phyloP scores from a whole-genome alignment of 768 basidiomycete species.

The Dentipellis sp. region DNA sequence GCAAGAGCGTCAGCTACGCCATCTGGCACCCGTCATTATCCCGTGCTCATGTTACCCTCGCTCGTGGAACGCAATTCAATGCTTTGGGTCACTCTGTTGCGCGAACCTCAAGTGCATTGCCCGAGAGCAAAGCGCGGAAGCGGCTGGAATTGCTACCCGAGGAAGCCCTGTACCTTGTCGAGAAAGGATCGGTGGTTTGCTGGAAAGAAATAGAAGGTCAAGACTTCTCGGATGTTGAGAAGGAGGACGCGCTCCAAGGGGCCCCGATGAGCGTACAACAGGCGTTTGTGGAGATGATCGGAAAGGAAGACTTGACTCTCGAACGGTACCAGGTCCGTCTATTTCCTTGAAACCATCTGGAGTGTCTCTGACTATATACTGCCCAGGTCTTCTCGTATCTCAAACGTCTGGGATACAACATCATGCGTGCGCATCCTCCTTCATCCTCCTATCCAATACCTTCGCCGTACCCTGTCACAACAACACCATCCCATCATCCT shows the following conservation, averaged over 20 bases:
- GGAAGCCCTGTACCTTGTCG: conserved; percentile 89
- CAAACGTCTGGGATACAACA: conserved; percentile 82
- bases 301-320: conserved; percentile 62
- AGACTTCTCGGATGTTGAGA: conserved; percentile 26
- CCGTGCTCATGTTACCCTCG: conserved; percentile 58
- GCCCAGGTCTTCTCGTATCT: conserved; percentile 85
- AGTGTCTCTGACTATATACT: conserved; percentile 1
- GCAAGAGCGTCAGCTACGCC: conserved; percentile 73
- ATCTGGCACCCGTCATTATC: conserved; percentile 65
- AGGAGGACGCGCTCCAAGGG: conserved; percentile 32
- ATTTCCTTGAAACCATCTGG: neutral
- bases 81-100: conserved; percentile 76
- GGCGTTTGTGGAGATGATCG: conserved; percentile 80
- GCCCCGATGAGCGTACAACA: conserved; percentile 88
- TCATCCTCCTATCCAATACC: conserved; percentile 40
- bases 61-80: conserved; percentile 77
- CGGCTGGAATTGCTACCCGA: conserved; percentile 86
- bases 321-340: conserved; percentile 78
- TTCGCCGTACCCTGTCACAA: conserved; percentile 10
- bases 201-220: conserved; percentile 44
- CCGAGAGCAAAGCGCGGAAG: conserved; percentile 42
- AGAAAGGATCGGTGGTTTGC: conserved; percentile 82
- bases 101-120: conserved; percentile 26
- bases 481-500: conserved; percentile 23
- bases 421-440: conserved; percentile 67